A percentile compares a stretch with the other conserved stretches of the same genome.
These are phyloP conservation scores for Ramalina peruviana DNA, from an alignment of 495 filamentous ascomycete genomes.

Conservation along the genomic window DNA sequence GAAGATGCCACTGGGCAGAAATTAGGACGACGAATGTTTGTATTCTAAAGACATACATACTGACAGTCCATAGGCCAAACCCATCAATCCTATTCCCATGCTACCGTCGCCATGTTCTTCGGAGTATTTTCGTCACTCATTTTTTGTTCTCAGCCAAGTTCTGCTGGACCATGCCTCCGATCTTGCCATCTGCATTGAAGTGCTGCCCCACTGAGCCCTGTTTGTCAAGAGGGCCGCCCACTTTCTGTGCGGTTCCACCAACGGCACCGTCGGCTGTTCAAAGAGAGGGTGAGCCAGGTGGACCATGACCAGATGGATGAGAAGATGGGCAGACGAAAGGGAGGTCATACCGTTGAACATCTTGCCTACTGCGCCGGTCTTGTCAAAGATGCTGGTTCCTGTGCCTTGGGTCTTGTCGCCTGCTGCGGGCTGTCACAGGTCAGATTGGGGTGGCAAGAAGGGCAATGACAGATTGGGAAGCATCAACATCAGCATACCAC, in stretches of 20 bases:
- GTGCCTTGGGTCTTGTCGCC: conserved; percentile 15
- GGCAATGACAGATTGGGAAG: neutral
- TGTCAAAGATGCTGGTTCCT: conserved; percentile 14
- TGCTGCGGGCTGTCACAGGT: conserved; percentile 6
- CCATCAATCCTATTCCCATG: no score
- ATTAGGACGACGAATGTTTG: no score
- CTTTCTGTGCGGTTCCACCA: conserved; percentile 33
- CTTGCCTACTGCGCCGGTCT: conserved; percentile 15
- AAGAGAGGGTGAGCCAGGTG: neutral
- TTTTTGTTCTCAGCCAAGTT: conserved; percentile 27
- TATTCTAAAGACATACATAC: no score
- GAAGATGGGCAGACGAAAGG: neutral
- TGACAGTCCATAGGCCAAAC: no score
- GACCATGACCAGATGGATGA: neutral
- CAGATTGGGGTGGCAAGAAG: neutral
- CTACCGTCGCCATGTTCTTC: no score
- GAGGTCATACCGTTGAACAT: conserved; percentile 14
- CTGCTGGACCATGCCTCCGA: conserved; percentile 30
- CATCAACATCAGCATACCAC: conserved; percentile 1
- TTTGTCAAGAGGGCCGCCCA: conserved; percentile 40
- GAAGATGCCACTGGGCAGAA: no score
- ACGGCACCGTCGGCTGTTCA: conserved; percentile 34
- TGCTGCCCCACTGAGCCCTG: conserved; percentile 22
- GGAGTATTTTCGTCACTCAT: no score
- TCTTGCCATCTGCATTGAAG: conserved; percentile 23